Conservation (phyloP, 768 basidiomycete genomes). For the Candolleomyces efflorescens region DNA sequence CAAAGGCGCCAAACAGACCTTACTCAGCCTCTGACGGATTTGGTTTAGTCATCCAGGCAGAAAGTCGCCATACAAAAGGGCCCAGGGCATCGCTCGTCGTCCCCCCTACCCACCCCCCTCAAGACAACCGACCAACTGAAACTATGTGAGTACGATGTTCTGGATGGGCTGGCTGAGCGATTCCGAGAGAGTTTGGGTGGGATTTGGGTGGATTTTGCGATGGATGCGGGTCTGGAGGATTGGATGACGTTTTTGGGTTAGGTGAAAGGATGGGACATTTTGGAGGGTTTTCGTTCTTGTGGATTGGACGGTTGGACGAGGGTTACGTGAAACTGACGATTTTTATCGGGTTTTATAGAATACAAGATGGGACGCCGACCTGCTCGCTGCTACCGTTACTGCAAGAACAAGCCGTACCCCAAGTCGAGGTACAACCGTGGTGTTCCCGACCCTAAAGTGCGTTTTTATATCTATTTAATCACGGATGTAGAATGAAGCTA, state of each 20-base stretch:
- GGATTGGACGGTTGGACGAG: neutral
- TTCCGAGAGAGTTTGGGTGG: neutral
- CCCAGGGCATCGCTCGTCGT: neutral
- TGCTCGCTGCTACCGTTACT: constrained; percentile 97
- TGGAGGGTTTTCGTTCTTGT: neutral
- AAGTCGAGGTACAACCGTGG: constrained; percentile 97
- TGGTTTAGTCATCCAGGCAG: neutral
- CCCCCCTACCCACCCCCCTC: neutral
- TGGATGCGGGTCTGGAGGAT: constrained; percentile 9
- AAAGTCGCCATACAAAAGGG: neutral
- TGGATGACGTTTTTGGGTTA: constrained; percentile 17
- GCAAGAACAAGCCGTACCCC: constrained; percentile 99
- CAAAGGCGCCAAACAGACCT: neutral
- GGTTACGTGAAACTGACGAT: constrained; percentile 4
- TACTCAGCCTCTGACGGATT: neutral
- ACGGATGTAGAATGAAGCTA: neutral
- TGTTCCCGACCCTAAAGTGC: constrained; percentile 92
- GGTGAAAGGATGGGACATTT: neutral
- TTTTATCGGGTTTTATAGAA: constrained; percentile 6
- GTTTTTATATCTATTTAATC: constrained; percentile 14
- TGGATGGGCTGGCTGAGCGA: neutral
- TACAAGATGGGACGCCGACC: constrained; percentile 92
- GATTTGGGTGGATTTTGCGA: constrained; percentile 1
- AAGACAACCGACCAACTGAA: too few relatives aligned
- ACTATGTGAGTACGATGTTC: neutral